phyloP scores from a whole-genome alignment of 2,329 filamentous ascomycete genomes.

The Gaeumannomyces tritici region DNA sequence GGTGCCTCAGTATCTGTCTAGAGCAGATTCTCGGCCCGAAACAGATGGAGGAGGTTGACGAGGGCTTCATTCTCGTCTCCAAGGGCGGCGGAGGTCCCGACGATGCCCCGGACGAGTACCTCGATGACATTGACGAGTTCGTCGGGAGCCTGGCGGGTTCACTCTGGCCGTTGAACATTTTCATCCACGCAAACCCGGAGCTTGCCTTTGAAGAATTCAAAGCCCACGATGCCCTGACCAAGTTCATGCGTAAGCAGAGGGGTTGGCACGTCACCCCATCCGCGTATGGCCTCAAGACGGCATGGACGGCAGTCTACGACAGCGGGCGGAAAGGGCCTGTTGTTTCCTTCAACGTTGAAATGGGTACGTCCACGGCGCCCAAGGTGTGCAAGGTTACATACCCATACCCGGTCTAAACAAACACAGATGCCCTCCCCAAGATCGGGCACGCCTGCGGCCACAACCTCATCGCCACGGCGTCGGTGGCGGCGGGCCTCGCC shows the following conservation, averaged over 20 bases:
- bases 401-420: conserved; percentile 4
- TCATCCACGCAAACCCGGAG: conserved; percentile 42
- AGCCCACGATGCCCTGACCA: conserved; percentile 38
- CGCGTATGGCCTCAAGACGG: conserved; percentile 40
- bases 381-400: too few species aligned
- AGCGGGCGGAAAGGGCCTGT: conserved; percentile 34
- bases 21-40: not conserved
- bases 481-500: conserved; percentile 35
- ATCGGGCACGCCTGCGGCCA: conserved; percentile 46
- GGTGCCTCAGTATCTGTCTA: too few species aligned
- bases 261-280: conserved; percentile 42
- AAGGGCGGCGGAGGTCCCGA: too few species aligned
- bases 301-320: conserved; percentile 40
- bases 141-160: conserved; percentile 25
- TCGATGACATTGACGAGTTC: conserved; percentile 25
- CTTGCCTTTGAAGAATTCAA: conserved; percentile 35
- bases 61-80: not conserved
- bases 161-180: conserved; percentile 35
- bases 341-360: conserved; percentile 36
- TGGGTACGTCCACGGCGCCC: conserved; percentile 20
- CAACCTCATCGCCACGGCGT: conserved; percentile 41
- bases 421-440: conserved; percentile 35
- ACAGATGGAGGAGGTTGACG: not conserved
- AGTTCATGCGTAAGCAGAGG: conserved; percentile 23
- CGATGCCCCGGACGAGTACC: conserved; percentile 8